Percentiles rank a stretch among this genome's conserved stretches.
Conservation (phyloP, 805 yeast genomes). For the Candida ascalaphidarum region DNA sequence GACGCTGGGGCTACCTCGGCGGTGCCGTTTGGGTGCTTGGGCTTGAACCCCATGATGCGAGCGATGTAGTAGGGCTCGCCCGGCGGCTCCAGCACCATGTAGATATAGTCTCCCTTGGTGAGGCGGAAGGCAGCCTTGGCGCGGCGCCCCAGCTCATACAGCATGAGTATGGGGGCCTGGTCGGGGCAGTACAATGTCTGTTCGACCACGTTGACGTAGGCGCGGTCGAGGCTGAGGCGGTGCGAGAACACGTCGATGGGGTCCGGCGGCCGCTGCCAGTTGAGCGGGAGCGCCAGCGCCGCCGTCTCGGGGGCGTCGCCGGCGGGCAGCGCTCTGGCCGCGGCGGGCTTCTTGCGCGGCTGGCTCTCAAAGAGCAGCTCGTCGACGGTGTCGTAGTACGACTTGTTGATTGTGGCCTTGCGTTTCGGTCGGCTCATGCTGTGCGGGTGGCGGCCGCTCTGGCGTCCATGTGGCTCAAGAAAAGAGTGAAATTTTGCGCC, state of each 20-base stretch:
- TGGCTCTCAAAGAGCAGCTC: conserved; percentile 16
- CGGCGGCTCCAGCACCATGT: conserved; percentile 85
- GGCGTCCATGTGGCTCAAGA: too few relatives aligned
- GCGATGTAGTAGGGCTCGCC: conserved; percentile 93
- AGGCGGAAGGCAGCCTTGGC: conserved; percentile 21
- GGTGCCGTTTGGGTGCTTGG: conserved; percentile 3
- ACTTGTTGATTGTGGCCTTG: conserved; percentile 27
- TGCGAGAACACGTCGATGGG: conserved; percentile 33
- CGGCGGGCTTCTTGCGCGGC: too few relatives aligned
- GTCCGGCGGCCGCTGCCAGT: conserved; percentile 42
- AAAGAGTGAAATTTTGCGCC: too few relatives aligned
- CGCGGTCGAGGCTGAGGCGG: conserved; percentile 31
- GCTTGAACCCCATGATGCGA: conserved; percentile 61
- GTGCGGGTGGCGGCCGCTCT: too few relatives aligned
- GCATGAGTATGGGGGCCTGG: conserved; percentile 9
- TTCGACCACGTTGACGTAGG: conserved; percentile 28
- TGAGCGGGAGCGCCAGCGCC: conserved; percentile 10
- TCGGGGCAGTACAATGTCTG: conserved; percentile 32
- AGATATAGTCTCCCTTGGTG: conserved; percentile 59
- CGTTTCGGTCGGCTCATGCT: conserved; percentile 32
- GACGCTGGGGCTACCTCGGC: not conserved
- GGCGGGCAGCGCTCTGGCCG: not conserved
- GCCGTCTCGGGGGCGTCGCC: not conserved
- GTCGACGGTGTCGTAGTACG: conserved; percentile 24
- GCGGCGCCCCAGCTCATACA: conserved; percentile 1